Evolutionary conservation across 1,284 basidiomycete genomes (phyloP).

Genomic region (Neonothopanus nambi): DNA sequence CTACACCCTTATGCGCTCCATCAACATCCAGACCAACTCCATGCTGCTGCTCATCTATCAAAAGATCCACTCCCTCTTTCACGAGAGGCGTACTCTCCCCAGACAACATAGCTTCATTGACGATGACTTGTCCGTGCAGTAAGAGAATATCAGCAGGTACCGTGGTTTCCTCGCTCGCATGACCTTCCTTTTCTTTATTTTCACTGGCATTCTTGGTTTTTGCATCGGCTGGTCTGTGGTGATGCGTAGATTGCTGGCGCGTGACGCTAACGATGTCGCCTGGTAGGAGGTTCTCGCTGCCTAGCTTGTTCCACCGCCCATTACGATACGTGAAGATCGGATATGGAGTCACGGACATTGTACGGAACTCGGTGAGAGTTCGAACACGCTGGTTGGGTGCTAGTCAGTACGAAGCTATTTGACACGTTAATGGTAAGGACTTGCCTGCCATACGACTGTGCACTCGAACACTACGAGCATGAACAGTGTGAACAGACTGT

Average conservation of each 20-base stretch:
- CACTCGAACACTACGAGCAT: conserved; percentile 97
- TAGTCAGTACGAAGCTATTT: conserved; percentile 14
- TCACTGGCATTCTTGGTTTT: conserved; percentile 36
- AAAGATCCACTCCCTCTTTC: conserved; percentile 63
- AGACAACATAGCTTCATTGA: conserved; percentile 97
- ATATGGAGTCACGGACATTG: conserved; percentile 92
- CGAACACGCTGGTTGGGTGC: conserved; percentile 66
- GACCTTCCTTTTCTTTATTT: conserved; percentile 33
- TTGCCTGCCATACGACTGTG: conserved; percentile 94
- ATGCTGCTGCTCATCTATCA: conserved; percentile 80
- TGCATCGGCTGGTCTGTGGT: conserved; percentile 8
- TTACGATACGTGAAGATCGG: conserved; percentile 81
- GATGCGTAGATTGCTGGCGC: conserved; percentile 7
- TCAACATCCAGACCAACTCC: conserved; percentile 82
- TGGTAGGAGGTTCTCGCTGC: conserved; percentile 84
- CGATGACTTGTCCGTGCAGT: conserved; percentile 87
- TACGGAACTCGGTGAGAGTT: conserved; percentile 91
- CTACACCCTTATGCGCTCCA: conserved; percentile 81
- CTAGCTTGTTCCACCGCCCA: conserved; percentile 76
- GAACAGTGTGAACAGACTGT: conserved; percentile 93
- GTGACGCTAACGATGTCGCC: conserved; percentile 85
- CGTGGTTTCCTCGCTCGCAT: conserved; percentile 74
- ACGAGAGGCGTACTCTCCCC: conserved; percentile 94
- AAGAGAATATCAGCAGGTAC: conserved; percentile 91
- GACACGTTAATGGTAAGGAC: conserved; percentile 23